A percentile compares a stretch with the other conserved stretches of the same genome.
phyloP scores from a whole-genome alignment of 2,329 filamentous ascomycete species.

The Pseudogymnoascus sp. region DNA sequence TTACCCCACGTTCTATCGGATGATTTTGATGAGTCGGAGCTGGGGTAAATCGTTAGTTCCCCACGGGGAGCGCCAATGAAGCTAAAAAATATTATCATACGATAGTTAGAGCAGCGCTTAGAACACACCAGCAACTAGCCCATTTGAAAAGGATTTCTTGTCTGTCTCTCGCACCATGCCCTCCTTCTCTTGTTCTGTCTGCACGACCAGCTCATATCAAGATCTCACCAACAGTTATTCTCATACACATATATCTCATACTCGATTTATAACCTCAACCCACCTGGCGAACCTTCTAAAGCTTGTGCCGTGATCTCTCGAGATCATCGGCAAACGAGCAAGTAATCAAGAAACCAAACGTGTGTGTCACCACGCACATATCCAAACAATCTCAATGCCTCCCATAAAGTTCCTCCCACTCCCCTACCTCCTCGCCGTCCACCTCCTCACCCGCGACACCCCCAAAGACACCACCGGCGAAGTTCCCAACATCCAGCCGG shows the following conservation, averaged over 20 bases:
- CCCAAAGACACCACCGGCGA: neutral
- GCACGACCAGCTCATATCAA: neutral
- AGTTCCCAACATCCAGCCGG: neutral
- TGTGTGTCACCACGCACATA: neutral
- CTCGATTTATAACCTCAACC: neutral
- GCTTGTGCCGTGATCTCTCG: constrained; percentile 8
- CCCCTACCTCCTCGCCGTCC: neutral
- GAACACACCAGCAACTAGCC: neutral
- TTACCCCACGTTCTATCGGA: neutral
- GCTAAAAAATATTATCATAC: constrained; percentile 3
- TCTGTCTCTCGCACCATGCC: neutral
- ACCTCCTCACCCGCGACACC: neutral
- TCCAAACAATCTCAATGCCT: neutral
- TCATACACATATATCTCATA: neutral
- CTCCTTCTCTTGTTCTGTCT: neutral
- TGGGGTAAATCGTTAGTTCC: neutral
- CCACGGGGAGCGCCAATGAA: constrained; percentile 2
- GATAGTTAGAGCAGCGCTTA: constrained; percentile 2
- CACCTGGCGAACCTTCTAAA: neutral
- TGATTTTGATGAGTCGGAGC: neutral
- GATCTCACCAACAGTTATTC: neutral
- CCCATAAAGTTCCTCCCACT: neutral
- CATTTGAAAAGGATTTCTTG: neutral
- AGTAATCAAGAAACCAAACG: neutral
- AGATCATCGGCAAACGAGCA: constrained; percentile 2